Conservation (phyloP, 495 filamentous ascomycete genomes). For the Talaromyces adpressus region DNA sequence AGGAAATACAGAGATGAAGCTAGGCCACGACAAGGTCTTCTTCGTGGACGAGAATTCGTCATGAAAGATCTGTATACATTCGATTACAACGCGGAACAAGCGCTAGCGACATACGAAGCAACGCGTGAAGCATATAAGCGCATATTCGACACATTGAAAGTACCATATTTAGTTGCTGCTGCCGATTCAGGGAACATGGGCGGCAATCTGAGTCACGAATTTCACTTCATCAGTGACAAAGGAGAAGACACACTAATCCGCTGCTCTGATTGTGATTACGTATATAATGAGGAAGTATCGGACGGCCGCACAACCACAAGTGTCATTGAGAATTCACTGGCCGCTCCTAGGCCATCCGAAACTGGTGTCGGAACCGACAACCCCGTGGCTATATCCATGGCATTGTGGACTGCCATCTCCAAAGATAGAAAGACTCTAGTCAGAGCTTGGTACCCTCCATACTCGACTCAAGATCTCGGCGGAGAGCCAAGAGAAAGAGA, state of each 20-base stretch:
- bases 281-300: constrained; percentile 81
- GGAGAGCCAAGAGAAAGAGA: constrained; percentile 37
- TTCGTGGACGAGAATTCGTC: constrained; percentile 86
- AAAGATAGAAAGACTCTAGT: constrained; percentile 60
- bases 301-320: constrained; percentile 22
- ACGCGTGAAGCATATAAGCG: constrained; percentile 63
- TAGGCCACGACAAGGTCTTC: constrained; percentile 77
- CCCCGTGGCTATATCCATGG: constrained; percentile 28
- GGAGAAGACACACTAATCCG: constrained; percentile 82
- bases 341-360: neutral
- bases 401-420: constrained; percentile 61
- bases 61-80: constrained; percentile 99
- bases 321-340: neutral
- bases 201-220: constrained; percentile 88
- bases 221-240: constrained; percentile 70
- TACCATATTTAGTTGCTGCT: constrained; percentile 78
- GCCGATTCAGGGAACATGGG: constrained; percentile 96
- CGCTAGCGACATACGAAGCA: constrained; percentile 67
- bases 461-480: constrained; percentile 23
- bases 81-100: constrained; percentile 57
- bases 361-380: constrained; percentile 14
- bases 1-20: constrained; percentile 93
- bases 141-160: constrained; percentile 74
- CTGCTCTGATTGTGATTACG: constrained; percentile 66
- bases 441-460: constrained; percentile 57